These are phyloP conservation scores for Fagopyrum homotropicum DNA, from an alignment of 148 eudicot species.

Conservation along the genomic window DNA sequence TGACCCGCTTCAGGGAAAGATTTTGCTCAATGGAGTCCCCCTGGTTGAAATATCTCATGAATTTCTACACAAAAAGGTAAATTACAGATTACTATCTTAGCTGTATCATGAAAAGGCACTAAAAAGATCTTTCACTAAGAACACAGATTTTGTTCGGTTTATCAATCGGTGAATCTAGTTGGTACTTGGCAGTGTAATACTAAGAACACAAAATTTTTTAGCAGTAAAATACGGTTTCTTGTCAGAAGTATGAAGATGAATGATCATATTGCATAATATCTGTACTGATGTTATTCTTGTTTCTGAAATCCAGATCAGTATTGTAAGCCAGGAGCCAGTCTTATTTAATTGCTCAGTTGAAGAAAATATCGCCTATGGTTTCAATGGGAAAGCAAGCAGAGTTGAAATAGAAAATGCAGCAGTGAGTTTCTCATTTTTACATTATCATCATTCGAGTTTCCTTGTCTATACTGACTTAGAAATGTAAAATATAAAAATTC, in stretches of 20 bases:
- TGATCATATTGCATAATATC: not conserved
- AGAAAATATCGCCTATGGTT: conserved; percentile 90
- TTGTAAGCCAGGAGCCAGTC: conserved; percentile 92
- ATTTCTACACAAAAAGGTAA: conserved; percentile 78
- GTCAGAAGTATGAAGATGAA: not conserved
- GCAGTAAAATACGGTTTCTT: not conserved
- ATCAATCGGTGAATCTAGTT: too few relatives aligned
- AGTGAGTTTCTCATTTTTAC: conserved; percentile 37
- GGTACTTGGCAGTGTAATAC: not conserved
- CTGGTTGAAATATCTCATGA: conserved; percentile 67
- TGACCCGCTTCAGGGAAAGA: conserved; percentile 73
- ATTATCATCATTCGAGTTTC: not conserved
- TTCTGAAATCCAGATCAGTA: conserved; percentile 53
- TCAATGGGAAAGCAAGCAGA: conserved; percentile 60
- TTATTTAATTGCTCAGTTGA: conserved; percentile 92
- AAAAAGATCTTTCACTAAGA: not conserved
- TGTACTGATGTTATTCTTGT: not conserved
- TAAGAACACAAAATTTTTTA: not conserved
- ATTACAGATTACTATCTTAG: not conserved
- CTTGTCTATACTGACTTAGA: not conserved
- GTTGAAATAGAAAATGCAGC: conserved; percentile 78
- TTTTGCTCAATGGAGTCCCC: conserved; percentile 72
- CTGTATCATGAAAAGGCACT: not conserved
- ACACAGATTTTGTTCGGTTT: too few relatives aligned
- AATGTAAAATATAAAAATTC: conserved; percentile 4